Evolutionary conservation across 352 stramenopile species (phyloP), one percentile per base, ranked within the genome.

Genomic region (Pythium dissimile): DNA sequence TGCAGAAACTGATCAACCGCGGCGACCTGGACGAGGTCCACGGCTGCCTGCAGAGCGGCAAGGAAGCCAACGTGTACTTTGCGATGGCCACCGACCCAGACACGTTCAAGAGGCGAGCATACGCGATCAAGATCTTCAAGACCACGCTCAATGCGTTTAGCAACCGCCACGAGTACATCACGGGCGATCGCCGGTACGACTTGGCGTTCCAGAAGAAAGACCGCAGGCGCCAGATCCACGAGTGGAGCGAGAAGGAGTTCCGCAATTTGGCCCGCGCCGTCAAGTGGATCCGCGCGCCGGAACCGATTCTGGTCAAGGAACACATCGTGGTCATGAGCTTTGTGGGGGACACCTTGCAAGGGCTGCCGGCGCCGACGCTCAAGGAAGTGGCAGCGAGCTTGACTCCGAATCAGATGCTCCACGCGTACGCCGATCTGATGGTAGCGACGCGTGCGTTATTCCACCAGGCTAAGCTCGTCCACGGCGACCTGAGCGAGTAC

Each of bases 111-210:
- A 38, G 35, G 34, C 55, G 57, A 11, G 60, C 79, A 51, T 68
- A 75, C 28, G 73, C 77, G 1, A 75, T 85, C 60, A 92, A 94
- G 75, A 83, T 94, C 54, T 94, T 93, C 65, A 84, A 83, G 71
- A 91, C 84, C 12, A 94, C 84, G 43, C 54, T 92, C 41, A 91
- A 85, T 59, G 73, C 88, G 60, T 94, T 95, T 42, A 63, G 73
- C 57, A 95, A 93, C 57, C 77, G 85, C 13, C 70, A 86, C 54
- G 80, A 89, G 23, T 95, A 95, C 56, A 79, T 95, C 39, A 89
- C 84, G 8, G 85, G 85, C 9, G 85, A 95, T 39, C 85, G 72
- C 8, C 77, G 85, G 13, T 92, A 82, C 35, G 80, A 90, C 55
- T 55, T 89, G 20, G 70, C 90, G 12, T 87, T 84, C 64, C 80